These are phyloP conservation scores for Petunia secreta DNA, from an alignment of 257 asterid species.

Conservation along the genomic window DNA sequence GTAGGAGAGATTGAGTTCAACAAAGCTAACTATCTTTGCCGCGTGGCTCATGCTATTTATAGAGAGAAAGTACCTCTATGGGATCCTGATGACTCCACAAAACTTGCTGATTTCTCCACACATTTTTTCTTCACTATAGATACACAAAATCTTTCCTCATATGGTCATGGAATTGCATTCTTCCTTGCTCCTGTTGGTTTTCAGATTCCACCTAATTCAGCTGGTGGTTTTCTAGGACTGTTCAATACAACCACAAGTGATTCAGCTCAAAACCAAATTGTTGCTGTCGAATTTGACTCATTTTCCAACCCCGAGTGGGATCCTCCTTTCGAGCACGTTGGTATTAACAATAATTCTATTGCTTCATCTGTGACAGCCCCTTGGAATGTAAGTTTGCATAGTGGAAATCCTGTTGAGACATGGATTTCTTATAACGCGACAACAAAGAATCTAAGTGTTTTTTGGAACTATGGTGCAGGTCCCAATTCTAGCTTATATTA, in stretches of 20 bases:
- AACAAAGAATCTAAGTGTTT: constrained; percentile 36
- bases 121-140: constrained; percentile 41
- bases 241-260: constrained; percentile 34
- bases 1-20: constrained; percentile 35
- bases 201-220: constrained; percentile 44
- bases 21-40: constrained; percentile 16
- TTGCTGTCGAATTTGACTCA: constrained; percentile 42
- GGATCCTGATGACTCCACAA: constrained; percentile 34
- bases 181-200: constrained; percentile 48
- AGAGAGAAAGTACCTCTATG: constrained; percentile 37
- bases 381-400: constrained; percentile 43
- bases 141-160: background rate
- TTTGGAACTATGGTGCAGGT: constrained; percentile 36
- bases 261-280: constrained; percentile 31
- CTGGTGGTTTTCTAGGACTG: constrained; percentile 49
- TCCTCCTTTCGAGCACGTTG: constrained; percentile 44
- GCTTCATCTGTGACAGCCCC: constrained; percentile 29
- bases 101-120: constrained; percentile 39
- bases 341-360: constrained; percentile 42
- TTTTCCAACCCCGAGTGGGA: constrained; percentile 40
- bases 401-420: constrained; percentile 30
- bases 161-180: constrained; percentile 44
- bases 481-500: constrained; percentile 37
- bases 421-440: constrained; percentile 42
- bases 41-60: constrained; percentile 42